Percentiles rank a stretch among this genome's conserved stretches.
Evolutionary conservation across 2,329 filamentous ascomycete species (phyloP).

Genomic region (Stagonosporopsis rhizophila): DNA sequence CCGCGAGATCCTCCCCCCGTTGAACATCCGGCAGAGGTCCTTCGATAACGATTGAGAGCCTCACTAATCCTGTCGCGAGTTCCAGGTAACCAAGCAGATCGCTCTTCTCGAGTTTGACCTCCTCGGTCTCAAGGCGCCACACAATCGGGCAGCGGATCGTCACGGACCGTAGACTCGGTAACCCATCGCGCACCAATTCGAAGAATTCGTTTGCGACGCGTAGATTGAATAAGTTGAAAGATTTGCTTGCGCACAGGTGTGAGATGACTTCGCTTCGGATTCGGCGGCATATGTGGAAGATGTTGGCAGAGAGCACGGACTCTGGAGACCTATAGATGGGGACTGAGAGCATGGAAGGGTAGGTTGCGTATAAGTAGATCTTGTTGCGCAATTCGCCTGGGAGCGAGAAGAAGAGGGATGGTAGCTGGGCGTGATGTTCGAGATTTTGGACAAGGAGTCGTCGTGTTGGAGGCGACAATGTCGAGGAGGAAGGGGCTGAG

Average conservation of each 20-base stretch:
- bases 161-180: neutral
- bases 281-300: slow-evolving; percentile 25
- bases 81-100: neutral
- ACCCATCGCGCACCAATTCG: neutral
- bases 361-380: slow-evolving; percentile 17
- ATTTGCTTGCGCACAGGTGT: slow-evolving; percentile 20
- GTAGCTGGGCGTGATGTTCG: neutral
- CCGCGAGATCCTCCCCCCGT: neutral
- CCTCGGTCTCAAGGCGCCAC: neutral
- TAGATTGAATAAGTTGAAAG: slow-evolving; percentile 1
- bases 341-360: slow-evolving; percentile 6
- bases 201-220: slow-evolving; percentile 5
- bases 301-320: slow-evolving; percentile 4
- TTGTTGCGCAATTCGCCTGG: slow-evolving; percentile 24
- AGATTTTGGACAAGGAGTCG: neutral
- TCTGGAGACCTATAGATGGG: neutral
- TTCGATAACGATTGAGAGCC: neutral
- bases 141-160: neutral
- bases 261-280: slow-evolving; percentile 26
- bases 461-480: neutral
- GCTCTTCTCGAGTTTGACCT: neutral
- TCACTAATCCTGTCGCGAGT: neutral
- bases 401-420: slow-evolving; percentile 15
- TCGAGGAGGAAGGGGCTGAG: neutral
- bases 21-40: neutral